phyloP scores from a whole-genome alignment of 2,329 filamentous ascomycete species.

The Pseudocercospora cruenta region DNA sequence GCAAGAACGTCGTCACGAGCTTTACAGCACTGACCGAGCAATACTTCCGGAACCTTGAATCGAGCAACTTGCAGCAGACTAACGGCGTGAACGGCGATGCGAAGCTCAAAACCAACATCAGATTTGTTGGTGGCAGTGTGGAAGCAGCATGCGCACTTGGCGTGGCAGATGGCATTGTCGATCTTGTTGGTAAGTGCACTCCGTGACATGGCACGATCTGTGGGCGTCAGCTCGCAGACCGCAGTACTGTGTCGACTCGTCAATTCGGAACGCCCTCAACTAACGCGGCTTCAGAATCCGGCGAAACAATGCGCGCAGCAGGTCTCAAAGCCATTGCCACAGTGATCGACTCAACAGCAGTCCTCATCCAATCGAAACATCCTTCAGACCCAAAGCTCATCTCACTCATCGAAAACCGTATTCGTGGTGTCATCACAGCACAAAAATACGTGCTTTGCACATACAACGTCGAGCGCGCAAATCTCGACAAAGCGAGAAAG shows the following conservation, averaged over 20 bases:
- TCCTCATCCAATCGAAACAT: slow-evolving; percentile 87
- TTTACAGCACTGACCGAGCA: slow-evolving; percentile 82
- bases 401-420: slow-evolving; percentile 81
- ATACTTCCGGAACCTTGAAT: slow-evolving; percentile 82
- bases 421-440: slow-evolving; percentile 91
- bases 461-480: slow-evolving; percentile 82
- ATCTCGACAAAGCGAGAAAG: slow-evolving; percentile 67
- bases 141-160: slow-evolving; percentile 95
- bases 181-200: slow-evolving; percentile 83
- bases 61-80: slow-evolving; percentile 44
- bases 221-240: not conserved
- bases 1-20: slow-evolving; percentile 92
- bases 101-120: slow-evolving; percentile 81
- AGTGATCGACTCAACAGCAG: slow-evolving; percentile 82
- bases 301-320: slow-evolving; percentile 96
- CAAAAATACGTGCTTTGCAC: slow-evolving; percentile 94
- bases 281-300: slow-evolving; percentile 70
- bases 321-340: slow-evolving; percentile 94
- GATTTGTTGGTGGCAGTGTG: slow-evolving; percentile 93
- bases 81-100: slow-evolving; percentile 41
- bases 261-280: not conserved
- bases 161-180: slow-evolving; percentile 94
- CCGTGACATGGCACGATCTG: not conserved
- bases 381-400: slow-evolving; percentile 80
- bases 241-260: not conserved